A percentile compares a stretch with the other conserved stretches of the same genome.
Evolutionary conservation across 179 eudicot species (phyloP).

Genomic region (Spinacia oleracea): DNA sequence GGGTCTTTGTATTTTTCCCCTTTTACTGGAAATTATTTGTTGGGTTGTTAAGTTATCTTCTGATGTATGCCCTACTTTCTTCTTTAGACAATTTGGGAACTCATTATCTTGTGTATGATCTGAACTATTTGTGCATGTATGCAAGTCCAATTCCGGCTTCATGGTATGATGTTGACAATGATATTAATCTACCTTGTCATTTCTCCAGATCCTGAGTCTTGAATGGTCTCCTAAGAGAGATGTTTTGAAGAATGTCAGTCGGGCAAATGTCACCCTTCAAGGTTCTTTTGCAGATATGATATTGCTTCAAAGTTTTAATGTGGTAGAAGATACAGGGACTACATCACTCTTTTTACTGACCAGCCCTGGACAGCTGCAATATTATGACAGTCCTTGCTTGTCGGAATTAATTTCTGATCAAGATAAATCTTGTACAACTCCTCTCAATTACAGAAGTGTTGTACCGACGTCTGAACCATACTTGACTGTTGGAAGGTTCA

Average conservation of each 20-base stretch:
- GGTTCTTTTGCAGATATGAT: conserved; percentile 88
- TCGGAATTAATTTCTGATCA: conserved; percentile 45
- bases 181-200: conserved; percentile 16
- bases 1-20: background rate
- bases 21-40: conserved; percentile 2
- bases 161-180: background rate
- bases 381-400: conserved; percentile 51
- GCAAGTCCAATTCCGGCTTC: conserved; percentile 14
- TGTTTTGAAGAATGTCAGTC: conserved; percentile 52
- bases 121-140: background rate
- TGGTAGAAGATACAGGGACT: conserved; percentile 37
- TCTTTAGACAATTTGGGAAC: background rate
- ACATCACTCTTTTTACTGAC: conserved; percentile 66
- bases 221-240: conserved; percentile 82
- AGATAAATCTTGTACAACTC: conserved; percentile 39
- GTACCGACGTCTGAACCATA: conserved; percentile 70
- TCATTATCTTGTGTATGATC: conserved; percentile 10
- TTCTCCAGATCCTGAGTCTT: conserved; percentile 77
- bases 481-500: conserved; percentile 61
- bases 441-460: conserved; percentile 49
- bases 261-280: conserved; percentile 65
- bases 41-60: background rate
- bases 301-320: conserved; percentile 47
- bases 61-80: background rate
- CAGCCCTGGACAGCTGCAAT: conserved; percentile 76